Evolutionary conservation across 352 stramenopile species (phyloP).

Genomic region (Phytophthora sp.): DNA sequence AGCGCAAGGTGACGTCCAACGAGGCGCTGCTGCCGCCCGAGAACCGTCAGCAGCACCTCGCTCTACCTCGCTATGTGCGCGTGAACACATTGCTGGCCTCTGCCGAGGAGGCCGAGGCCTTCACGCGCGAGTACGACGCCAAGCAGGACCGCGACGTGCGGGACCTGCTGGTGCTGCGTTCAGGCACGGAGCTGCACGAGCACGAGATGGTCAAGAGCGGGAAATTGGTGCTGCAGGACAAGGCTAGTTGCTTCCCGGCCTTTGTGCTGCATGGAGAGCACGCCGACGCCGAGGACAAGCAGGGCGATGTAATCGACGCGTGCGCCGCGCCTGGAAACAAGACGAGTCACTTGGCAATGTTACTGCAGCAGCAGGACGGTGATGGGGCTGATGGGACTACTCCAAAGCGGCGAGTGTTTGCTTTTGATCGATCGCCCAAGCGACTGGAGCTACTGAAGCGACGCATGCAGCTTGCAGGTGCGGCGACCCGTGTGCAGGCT

Average conservation of each 20-base stretch:
- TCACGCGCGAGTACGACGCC: conserved; percentile 51
- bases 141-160: conserved; percentile 89
- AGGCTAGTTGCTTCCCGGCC: conserved; percentile 97
- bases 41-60: conserved; percentile 73
- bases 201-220: conserved; percentile 82
- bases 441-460: conserved; percentile 89
- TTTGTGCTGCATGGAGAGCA: conserved; percentile 91
- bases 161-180: conserved; percentile 92
- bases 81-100: conserved; percentile 91
- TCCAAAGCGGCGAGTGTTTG: conserved; percentile 89
- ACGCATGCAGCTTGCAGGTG: conserved; percentile 86
- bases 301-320: conserved; percentile 94
- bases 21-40: conserved; percentile 81
- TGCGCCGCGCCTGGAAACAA: conserved; percentile 99
- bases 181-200: conserved; percentile 86
- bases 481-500: conserved; percentile 81
- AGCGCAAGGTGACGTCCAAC: conserved; percentile 75
- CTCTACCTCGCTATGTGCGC: conserved; percentile 91
- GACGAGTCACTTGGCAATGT: conserved; percentile 96
- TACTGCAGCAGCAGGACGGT: conserved; percentile 80
- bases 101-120: conserved; percentile 48
- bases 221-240: conserved; percentile 96
- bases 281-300: conserved; percentile 39
- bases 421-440: conserved; percentile 92
- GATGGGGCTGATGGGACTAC: conserved; percentile 33